These are phyloP conservation scores for Trichoderma brevicompactum DNA, from an alignment of 2,329 filamentous ascomycete species.

Conservation along the genomic window DNA sequence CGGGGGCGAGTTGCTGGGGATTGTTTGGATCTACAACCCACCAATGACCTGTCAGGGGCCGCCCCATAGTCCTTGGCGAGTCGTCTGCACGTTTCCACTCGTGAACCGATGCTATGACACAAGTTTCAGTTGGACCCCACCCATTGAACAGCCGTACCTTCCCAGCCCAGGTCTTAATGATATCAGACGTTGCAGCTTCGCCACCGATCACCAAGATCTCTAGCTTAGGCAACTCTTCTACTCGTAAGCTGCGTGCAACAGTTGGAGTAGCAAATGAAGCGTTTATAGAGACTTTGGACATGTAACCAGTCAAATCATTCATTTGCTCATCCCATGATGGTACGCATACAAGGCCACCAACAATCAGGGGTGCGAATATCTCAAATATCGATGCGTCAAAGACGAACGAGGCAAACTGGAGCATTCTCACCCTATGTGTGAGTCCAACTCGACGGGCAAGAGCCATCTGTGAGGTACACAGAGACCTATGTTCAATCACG, in stretches of 20 bases:
- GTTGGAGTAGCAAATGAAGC: conserved; percentile 9
- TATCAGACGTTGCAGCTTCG: conserved; percentile 13
- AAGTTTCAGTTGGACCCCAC: conserved; percentile 26
- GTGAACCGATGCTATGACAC: conserved; percentile 11
- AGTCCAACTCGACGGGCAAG: background rate
- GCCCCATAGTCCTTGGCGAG: background rate
- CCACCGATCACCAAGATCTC: conserved; percentile 2
- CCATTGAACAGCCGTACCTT: conserved; percentile 12
- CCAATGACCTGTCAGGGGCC: conserved; percentile 2
- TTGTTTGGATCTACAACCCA: conserved; percentile 27
- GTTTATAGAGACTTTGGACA: background rate
- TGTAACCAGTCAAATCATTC: conserved; percentile 8
- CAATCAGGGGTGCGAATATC: conserved; percentile 22
- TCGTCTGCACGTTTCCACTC: background rate
- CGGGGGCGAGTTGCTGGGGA: background rate
- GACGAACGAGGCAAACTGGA: conserved; percentile 31
- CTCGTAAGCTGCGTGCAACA: conserved; percentile 1
- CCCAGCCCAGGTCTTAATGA: conserved; percentile 7
- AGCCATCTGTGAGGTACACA: conserved; percentile 3
- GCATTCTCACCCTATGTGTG: background rate
- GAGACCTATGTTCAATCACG: background rate
- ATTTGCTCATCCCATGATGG: conserved; percentile 28
- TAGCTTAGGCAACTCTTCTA: background rate
- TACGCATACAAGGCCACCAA: conserved; percentile 29
- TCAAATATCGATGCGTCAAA: conserved; percentile 30